Evolutionary conservation across 495 filamentous ascomycete genomes (phyloP).

Genomic region (Aspergillus saccharolyticus): DNA sequence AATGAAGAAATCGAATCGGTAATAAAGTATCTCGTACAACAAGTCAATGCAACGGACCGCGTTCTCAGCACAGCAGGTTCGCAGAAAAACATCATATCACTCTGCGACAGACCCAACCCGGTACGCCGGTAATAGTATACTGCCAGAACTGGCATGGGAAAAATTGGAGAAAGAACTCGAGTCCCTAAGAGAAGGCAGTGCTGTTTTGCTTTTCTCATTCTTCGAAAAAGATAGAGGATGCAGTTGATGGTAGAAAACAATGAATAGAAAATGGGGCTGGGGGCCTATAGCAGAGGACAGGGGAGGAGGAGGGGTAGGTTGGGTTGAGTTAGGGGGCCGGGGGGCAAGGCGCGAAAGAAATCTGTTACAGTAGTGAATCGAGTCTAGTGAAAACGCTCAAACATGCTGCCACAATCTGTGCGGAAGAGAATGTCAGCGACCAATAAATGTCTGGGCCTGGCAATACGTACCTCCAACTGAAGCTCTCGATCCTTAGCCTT

Average conservation of each 20-base stretch:
- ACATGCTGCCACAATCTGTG: conserved; percentile 85
- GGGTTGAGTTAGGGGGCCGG: too few relatives aligned
- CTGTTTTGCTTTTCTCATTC: not conserved
- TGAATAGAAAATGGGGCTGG: not conserved
- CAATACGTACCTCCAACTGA: conserved; percentile 76
- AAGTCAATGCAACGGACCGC: not conserved
- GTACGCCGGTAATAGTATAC: not conserved
- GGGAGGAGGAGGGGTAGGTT: conserved; percentile 7
- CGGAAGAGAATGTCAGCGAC: conserved; percentile 14
- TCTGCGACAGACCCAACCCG: not conserved
- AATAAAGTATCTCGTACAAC: not conserved
- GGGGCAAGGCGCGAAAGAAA: too few relatives aligned
- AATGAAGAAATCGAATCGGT: not conserved
- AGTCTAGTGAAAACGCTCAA: conserved; percentile 95
- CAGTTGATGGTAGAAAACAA: conserved; percentile 6
- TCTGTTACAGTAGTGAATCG: conserved; percentile 75
- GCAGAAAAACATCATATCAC: not conserved
- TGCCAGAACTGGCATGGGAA: not conserved
- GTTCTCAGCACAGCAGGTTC: not conserved
- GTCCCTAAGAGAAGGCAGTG: not conserved
- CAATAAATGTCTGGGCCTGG: not conserved
- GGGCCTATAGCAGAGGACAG: conserved; percentile 9
- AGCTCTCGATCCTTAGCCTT: conserved; percentile 84
- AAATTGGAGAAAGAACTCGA: not conserved
- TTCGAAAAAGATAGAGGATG: conserved; percentile 9